phyloP scores from a whole-genome alignment of 306 rosid species.

The Pterocarpus santalinus region DNA sequence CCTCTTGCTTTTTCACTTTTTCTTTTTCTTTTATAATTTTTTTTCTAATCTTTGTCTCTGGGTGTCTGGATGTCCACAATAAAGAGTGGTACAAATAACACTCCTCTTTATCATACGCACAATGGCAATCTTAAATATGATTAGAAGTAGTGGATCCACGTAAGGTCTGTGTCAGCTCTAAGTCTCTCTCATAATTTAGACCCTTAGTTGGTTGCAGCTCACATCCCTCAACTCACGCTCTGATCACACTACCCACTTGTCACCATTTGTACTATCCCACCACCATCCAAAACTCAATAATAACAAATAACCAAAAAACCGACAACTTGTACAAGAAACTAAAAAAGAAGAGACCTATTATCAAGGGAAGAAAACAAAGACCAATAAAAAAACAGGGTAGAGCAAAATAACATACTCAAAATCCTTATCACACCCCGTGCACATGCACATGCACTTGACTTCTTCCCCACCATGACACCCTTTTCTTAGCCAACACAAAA shows the following conservation, averaged over 20 bases:
- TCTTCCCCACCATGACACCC: not conserved
- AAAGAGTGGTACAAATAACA: too few species aligned
- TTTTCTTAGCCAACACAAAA: not conserved
- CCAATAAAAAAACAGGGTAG: not conserved
- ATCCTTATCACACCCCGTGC: not conserved
- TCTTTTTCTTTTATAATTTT: too few species aligned
- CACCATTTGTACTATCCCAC: not conserved
- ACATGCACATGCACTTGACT: conserved; percentile 18
- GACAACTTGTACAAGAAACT: not conserved
- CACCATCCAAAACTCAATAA: not conserved
- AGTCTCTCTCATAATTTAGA: not conserved
- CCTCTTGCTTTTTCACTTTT: too few species aligned
- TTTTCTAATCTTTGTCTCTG: too few species aligned
- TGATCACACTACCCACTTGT: not conserved
- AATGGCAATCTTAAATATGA: not conserved
- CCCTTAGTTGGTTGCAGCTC: not conserved
- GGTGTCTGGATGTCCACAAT: too few species aligned
- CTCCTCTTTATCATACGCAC: too few species aligned
- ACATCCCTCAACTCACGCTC: conserved; percentile 16
- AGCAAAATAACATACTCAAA: not conserved
- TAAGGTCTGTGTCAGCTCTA: conserved; percentile 29
- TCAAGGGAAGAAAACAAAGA: not conserved
- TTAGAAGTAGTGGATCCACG: conserved; percentile 39
- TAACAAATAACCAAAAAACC: not conserved
- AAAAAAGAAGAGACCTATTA: not conserved